Conservation (phyloP, 805 yeast species). For the Lipomyces lipofer region DNA sequence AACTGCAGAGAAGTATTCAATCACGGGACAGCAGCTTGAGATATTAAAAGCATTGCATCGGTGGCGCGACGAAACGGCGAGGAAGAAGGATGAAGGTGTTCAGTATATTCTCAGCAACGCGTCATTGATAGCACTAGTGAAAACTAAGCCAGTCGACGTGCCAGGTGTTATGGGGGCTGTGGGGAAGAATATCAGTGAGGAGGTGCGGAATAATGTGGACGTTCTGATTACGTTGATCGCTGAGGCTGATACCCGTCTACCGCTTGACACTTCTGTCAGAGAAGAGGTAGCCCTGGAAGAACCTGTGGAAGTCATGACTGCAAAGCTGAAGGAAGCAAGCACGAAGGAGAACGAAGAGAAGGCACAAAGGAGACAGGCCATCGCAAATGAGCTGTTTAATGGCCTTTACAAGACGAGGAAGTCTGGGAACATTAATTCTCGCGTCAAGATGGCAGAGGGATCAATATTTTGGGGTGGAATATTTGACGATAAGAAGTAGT, state of each 20-base stretch:
- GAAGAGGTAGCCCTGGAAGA: not conserved
- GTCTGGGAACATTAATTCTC: not conserved
- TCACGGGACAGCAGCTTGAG: conserved; percentile 51
- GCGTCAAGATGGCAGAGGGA: not conserved
- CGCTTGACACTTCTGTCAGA: not conserved
- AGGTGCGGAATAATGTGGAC: conserved; percentile 6
- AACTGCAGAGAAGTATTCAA: conserved; percentile 62
- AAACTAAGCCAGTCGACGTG: conserved; percentile 58
- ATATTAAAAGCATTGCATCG: conserved; percentile 62
- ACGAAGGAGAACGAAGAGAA: conserved; percentile 3
- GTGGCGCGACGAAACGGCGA: conserved; percentile 84
- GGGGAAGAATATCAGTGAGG: conserved; percentile 35
- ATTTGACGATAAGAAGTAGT: not conserved
- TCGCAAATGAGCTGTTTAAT: conserved; percentile 14
- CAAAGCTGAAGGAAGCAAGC: not conserved
- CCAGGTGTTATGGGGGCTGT: conserved; percentile 54
- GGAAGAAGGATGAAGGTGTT: conserved; percentile 78
- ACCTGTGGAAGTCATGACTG: not conserved
- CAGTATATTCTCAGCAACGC: conserved; percentile 84
- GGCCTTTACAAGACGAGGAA: not conserved
- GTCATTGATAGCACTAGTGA: conserved; percentile 60
- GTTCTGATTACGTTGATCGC: conserved; percentile 9
- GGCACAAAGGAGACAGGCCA: conserved; percentile 2
- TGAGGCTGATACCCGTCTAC: not conserved
- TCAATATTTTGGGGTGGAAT: conserved; percentile 22